Evolutionary conservation across 1,284 basidiomycete genomes (phyloP).

Genomic region (Taiwanofungus camphoratus): DNA sequence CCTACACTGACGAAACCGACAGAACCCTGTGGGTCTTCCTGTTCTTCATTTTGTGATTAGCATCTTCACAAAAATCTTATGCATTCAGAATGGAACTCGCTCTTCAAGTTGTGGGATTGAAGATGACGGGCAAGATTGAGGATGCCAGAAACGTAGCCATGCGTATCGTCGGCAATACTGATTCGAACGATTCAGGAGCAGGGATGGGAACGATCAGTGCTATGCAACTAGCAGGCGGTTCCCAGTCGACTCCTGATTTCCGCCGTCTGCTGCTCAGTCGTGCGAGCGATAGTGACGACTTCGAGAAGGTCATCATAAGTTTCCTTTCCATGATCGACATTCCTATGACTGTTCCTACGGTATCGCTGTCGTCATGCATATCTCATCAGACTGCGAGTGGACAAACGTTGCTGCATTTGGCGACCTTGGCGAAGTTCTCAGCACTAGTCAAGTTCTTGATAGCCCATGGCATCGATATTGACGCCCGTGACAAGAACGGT

Average conservation of each 20-base stretch:
- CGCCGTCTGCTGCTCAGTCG: constrained; percentile 48
- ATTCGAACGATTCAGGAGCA: constrained; percentile 38
- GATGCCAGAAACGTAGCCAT: constrained; percentile 89
- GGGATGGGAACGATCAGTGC: constrained; percentile 33
- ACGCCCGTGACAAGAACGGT: constrained; percentile 86
- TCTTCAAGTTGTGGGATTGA: constrained; percentile 89
- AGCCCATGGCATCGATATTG: constrained; percentile 69
- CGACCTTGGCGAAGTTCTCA: constrained; percentile 77
- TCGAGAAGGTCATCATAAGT: constrained; percentile 75
- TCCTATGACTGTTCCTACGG: constrained; percentile 33
- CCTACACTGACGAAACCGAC: constrained; percentile 89
- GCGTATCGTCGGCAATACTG: constrained; percentile 69
- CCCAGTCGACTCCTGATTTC: constrained; percentile 40
- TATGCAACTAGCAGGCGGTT: constrained; percentile 48
- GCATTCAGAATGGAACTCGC: constrained; percentile 83
- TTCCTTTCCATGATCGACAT: constrained; percentile 74
- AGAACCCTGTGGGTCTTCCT: constrained; percentile 64
- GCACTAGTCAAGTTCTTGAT: constrained; percentile 72
- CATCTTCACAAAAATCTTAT: constrained; percentile 14
- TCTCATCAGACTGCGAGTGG: constrained; percentile 64
- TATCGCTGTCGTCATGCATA: constrained; percentile 44
- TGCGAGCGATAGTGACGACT: constrained; percentile 49
- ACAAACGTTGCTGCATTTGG: constrained; percentile 86
- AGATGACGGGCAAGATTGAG: constrained; percentile 94
- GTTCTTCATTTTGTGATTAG: constrained; percentile 9